Evolutionary conservation across 2,329 filamentous ascomycete genomes (phyloP).

Genomic region (Leptographium radiaticola): DNA sequence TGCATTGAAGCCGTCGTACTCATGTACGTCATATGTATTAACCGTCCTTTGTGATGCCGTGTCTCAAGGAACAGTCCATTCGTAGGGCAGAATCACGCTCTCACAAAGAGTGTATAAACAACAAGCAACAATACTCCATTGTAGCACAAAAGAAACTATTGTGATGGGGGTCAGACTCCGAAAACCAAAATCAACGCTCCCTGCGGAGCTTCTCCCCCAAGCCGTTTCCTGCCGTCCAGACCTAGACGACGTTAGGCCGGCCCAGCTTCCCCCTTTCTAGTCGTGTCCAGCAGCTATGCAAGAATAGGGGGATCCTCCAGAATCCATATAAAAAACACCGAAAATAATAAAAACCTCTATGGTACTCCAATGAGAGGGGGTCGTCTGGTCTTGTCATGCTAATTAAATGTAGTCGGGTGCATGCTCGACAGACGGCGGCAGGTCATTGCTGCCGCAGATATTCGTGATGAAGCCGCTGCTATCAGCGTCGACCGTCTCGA

Average conservation of each 20-base stretch:
- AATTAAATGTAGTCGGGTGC: not conserved
- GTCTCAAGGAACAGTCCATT: not conserved
- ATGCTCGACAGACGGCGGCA: not conserved
- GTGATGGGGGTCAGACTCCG: no score
- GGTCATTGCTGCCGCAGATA: not conserved
- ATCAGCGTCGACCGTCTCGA: conserved; percentile 25
- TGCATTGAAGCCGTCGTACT: not conserved
- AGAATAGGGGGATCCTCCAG: not conserved
- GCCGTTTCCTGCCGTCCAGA: not conserved
- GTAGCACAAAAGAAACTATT: not conserved
- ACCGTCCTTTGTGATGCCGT: conserved; percentile 3
- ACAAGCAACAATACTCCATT: not conserved
- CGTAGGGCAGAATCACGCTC: not conserved
- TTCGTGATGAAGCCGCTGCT: not conserved
- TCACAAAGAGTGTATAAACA: not conserved
- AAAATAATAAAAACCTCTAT: not conserved
- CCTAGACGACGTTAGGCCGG: no score
- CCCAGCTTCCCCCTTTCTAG: not conserved
- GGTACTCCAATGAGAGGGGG: not conserved
- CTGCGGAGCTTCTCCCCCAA: not conserved
- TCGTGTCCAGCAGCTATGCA: not conserved
- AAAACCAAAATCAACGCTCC: not conserved
- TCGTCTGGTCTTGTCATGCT: not conserved
- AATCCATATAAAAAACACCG: not conserved
- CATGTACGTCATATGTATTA: not conserved